These are phyloP conservation scores for Capsaspora owczarzaki DNA, from an alignment of 78 protist genomes.

Conservation along the genomic window DNA sequence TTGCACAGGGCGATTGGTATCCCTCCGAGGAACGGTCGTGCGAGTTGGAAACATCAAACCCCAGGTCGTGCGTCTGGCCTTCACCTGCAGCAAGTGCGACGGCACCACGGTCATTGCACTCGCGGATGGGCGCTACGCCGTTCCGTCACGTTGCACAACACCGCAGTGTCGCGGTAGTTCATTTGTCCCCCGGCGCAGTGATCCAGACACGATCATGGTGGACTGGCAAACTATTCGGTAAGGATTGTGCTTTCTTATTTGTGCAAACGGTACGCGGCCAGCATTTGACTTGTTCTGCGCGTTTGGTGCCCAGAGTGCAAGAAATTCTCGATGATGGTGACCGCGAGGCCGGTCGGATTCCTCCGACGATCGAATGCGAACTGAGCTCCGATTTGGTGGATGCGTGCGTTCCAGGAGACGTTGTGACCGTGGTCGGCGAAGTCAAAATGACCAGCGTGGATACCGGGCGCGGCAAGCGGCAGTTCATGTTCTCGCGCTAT, in stretches of 20 bases:
- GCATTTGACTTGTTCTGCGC: background rate
- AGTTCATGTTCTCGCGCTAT: constrained; percentile 38
- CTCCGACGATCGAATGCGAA: constrained; percentile 57
- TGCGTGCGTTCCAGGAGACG: constrained; percentile 78
- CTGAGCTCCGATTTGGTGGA: constrained; percentile 4
- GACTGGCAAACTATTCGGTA: constrained; percentile 80
- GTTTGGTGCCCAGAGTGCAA: constrained; percentile 34
- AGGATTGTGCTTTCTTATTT: background rate
- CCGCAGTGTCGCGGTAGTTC: constrained; percentile 39
- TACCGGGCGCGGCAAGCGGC: background rate
- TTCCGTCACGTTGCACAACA: constrained; percentile 26
- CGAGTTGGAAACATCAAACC: constrained; percentile 78
- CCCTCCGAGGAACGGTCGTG: constrained; percentile 81
- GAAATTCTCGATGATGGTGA: constrained; percentile 56
- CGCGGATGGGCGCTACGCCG: constrained; percentile 47
- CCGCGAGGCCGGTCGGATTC: constrained; percentile 78
- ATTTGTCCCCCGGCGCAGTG: constrained; percentile 43
- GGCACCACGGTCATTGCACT: background rate
- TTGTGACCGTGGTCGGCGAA: constrained; percentile 75
- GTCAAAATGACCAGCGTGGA: constrained; percentile 61
- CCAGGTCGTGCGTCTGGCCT: constrained; percentile 49
- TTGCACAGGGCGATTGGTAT: constrained; percentile 38
- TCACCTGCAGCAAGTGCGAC: constrained; percentile 59
- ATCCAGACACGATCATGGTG: constrained; percentile 27
- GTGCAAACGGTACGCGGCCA: background rate